phyloP scores from a whole-genome alignment of 78 protist species.

The Cavenderia fasciculata region DNA sequence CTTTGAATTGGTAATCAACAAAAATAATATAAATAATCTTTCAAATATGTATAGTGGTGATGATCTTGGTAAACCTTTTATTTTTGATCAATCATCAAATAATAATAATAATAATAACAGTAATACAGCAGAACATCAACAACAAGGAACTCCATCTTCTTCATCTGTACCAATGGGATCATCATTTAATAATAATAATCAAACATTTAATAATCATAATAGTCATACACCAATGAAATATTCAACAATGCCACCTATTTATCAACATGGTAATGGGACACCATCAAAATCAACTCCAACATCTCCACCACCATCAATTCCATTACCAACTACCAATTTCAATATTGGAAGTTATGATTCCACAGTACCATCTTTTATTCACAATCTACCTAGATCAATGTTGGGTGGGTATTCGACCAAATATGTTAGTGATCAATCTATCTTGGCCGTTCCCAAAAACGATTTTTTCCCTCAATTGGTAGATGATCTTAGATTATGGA shows the following conservation, averaged over 20 bases:
- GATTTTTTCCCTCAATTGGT: constrained; percentile 49
- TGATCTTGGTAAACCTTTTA: neutral
- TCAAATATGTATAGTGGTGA: neutral
- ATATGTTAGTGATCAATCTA: constrained; percentile 28
- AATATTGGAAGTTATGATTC: constrained; percentile 27
- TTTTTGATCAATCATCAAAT: neutral
- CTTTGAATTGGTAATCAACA: constrained; percentile 51
- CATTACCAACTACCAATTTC: neutral
- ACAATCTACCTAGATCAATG: constrained; percentile 41
- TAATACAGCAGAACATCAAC: neutral
- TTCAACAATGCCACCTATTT: neutral
- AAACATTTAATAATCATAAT: neutral
- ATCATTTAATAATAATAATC: neutral
- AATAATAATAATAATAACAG: neutral
- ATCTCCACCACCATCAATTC: neutral
- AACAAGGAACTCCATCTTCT: neutral
- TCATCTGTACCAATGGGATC: constrained; percentile 2
- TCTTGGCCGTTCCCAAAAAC: constrained; percentile 49
- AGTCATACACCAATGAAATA: neutral
- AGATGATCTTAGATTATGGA: constrained; percentile 53
- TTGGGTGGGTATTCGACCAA: constrained; percentile 29
- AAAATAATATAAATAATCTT: constrained; percentile 2
- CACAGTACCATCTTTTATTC: constrained; percentile 18
- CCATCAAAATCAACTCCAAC: constrained; percentile 9
- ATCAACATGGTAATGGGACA: neutral